Percentiles rank a stretch among this genome's conserved stretches.
phyloP scores from a whole-genome alignment of 2,329 filamentous ascomycete species.

The Calcarisporium arbuscula region DNA sequence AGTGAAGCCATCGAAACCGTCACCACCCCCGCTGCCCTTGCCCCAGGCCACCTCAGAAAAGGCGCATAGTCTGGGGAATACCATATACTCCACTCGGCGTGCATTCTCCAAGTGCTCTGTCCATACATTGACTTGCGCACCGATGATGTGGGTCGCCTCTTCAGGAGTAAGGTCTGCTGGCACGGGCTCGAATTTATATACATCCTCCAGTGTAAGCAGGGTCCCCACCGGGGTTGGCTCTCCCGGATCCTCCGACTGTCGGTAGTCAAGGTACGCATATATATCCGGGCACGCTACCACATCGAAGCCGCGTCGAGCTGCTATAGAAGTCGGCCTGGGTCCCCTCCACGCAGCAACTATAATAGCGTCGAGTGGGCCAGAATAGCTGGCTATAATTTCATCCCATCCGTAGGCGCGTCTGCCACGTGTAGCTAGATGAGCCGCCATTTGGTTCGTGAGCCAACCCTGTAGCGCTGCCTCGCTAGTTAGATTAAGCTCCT shows the following conservation, averaged over 20 bases:
- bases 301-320: slow-evolving; percentile 12
- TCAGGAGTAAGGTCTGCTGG: too few relatives aligned
- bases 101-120: slow-evolving; percentile 14
- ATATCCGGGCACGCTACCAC: slow-evolving; percentile 12
- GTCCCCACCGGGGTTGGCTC: slow-evolving; percentile 12
- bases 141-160: slow-evolving; percentile 8
- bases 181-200: slow-evolving; percentile 10
- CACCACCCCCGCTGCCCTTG: slow-evolving; percentile 2
- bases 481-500: slow-evolving; percentile 7
- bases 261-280: slow-evolving; percentile 11
- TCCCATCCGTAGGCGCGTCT: slow-evolving; percentile 13
- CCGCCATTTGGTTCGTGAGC: slow-evolving; percentile 11
- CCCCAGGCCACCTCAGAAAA: slow-evolving; percentile 13
- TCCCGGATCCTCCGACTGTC: slow-evolving; percentile 11
- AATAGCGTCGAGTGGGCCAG: slow-evolving; percentile 5
- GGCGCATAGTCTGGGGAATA: slow-evolving; percentile 9
- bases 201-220: slow-evolving; percentile 8
- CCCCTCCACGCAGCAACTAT: slow-evolving; percentile 12
- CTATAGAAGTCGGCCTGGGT: slow-evolving; percentile 9
- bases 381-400: slow-evolving; percentile 11
- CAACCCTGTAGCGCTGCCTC: slow-evolving; percentile 12
- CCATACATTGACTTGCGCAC: slow-evolving; percentile 13
- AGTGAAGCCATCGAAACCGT: slow-evolving; percentile 4
- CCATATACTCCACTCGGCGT: slow-evolving; percentile 12
- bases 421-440: slow-evolving; percentile 10